Percentiles rank a stretch among this genome's conserved stretches.
Conservation (phyloP, 2,329 filamentous ascomycete genomes). For the Thelonectria olida region DNA sequence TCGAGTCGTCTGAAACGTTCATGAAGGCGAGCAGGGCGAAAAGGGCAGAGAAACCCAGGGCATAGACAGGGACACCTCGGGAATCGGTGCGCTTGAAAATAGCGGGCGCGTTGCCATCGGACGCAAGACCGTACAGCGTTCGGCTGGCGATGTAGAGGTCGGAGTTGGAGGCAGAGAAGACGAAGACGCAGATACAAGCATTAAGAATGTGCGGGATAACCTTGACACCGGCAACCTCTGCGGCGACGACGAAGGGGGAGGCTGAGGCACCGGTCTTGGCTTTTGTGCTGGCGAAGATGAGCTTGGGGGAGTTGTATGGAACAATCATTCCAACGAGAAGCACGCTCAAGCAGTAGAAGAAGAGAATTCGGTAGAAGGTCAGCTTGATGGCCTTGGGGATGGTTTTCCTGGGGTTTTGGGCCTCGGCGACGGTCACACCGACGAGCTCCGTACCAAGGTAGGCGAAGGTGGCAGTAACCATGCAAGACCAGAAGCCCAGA, state of each 20-base stretch:
- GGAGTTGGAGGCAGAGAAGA: conserved; percentile 81
- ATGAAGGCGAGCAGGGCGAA: conserved; percentile 75
- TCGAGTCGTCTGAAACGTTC: conserved; percentile 67
- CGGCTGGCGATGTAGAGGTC: conserved; percentile 80
- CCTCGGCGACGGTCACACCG: conserved; percentile 81
- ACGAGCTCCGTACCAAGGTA: conserved; percentile 81
- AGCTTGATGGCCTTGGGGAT: conserved; percentile 82
- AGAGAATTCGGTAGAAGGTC: conserved; percentile 82
- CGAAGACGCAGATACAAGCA: conserved; percentile 77
- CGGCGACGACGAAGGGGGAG: conserved; percentile 79
- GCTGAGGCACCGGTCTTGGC: conserved; percentile 53
- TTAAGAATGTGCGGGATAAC: conserved; percentile 75
- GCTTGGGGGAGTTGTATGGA: conserved; percentile 70
- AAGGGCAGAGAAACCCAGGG: conserved; percentile 66
- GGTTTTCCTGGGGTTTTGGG: conserved; percentile 79
- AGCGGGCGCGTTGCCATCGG: conserved; percentile 74
- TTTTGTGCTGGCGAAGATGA: conserved; percentile 64
- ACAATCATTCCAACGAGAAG: conserved; percentile 81
- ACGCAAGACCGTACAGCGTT: conserved; percentile 76
- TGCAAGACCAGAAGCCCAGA: conserved; percentile 72
- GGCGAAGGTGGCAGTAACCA: conserved; percentile 83
- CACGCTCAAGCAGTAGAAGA: conserved; percentile 81
- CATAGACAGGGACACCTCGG: conserved; percentile 74
- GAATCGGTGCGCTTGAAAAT: conserved; percentile 77
- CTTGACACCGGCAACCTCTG: conserved; percentile 69